Percentiles rank a stretch among this genome's conserved stretches.
These are phyloP conservation scores for Cornus suecica DNA, from an alignment of 148 eudicot species.

Conservation along the genomic window DNA sequence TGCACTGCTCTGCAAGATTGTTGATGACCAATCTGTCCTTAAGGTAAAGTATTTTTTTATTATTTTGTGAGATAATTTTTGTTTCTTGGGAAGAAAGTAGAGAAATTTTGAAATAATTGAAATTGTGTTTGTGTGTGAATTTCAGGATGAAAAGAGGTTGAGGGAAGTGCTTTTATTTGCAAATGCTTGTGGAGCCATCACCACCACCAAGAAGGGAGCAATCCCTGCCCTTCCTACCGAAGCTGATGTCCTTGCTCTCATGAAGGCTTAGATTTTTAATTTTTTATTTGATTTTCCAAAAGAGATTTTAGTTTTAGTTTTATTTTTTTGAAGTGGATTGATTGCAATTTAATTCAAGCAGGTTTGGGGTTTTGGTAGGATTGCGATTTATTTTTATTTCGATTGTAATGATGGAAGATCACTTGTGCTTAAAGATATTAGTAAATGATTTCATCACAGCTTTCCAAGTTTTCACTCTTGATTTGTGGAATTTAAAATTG, in stretches of 20 bases:
- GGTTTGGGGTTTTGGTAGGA: no score
- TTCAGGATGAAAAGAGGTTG: conserved; percentile 55
- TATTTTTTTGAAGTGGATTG: no score
- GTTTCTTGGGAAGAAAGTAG: no score
- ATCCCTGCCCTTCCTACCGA: conserved; percentile 80
- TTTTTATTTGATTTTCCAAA: not conserved
- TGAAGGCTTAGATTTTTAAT: conserved; percentile 1
- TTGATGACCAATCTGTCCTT: conserved; percentile 56
- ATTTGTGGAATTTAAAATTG: no score
- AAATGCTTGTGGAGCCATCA: conserved; percentile 79
- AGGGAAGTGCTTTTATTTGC: conserved; percentile 54
- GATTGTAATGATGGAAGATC: not conserved
- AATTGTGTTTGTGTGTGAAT: not conserved
- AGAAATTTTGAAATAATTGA: no score
- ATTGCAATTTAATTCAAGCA: not conserved
- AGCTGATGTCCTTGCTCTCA: conserved; percentile 35
- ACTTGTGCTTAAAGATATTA: not conserved
- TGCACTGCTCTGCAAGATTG: conserved; percentile 59
- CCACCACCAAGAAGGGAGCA: conserved; percentile 76
- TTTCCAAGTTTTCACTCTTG: not conserved
- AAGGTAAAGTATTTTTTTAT: conserved; percentile 34
- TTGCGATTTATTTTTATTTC: not conserved
- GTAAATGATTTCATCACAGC: not conserved
- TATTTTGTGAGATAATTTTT: not conserved
- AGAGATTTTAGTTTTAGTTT: not conserved